These are phyloP conservation scores for Moesziomyces parantarcticus DNA, from an alignment of 1,284 basidiomycete genomes.

Conservation along the genomic window DNA sequence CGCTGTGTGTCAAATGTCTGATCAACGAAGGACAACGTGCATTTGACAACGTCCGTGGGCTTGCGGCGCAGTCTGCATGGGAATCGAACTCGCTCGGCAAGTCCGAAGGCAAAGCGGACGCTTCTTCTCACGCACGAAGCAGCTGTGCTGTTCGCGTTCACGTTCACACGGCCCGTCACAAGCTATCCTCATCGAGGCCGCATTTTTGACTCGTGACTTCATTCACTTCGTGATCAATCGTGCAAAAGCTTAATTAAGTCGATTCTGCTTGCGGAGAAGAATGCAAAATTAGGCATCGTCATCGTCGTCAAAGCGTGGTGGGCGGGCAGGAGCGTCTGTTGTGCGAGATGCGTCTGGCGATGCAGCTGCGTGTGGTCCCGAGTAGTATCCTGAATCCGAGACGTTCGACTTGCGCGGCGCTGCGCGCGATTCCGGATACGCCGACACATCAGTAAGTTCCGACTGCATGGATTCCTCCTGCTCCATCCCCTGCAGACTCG, in stretches of 20 bases:
- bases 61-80: neutral
- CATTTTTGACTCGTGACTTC: no score
- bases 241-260: no score
- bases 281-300: conserved; percentile 8
- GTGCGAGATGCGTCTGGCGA: conserved; percentile 5
- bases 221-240: no score
- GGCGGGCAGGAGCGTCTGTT: conserved; percentile 13
- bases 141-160: no score
- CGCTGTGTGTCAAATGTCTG: no score
- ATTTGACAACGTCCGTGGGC: no score
- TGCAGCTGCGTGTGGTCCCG: conserved; percentile 1
- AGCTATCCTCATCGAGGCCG: no score
- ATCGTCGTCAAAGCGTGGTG: conserved; percentile 36
- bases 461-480: conserved; percentile 25
- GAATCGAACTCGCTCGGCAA: conserved; percentile 1
- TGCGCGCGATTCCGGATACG: neutral
- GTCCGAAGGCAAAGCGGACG: no score
- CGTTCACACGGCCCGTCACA: no score
- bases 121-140: no score
- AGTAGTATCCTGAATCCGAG: conserved; percentile 38
- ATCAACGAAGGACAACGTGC: no score
- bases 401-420: conserved; percentile 27
- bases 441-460: conserved; percentile 1
- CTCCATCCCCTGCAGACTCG: neutral
- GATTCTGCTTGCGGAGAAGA: neutral